Evolutionary conservation across 2,329 filamentous ascomycete species (phyloP).

Genomic region (Chaetomiaceae sp.): DNA sequence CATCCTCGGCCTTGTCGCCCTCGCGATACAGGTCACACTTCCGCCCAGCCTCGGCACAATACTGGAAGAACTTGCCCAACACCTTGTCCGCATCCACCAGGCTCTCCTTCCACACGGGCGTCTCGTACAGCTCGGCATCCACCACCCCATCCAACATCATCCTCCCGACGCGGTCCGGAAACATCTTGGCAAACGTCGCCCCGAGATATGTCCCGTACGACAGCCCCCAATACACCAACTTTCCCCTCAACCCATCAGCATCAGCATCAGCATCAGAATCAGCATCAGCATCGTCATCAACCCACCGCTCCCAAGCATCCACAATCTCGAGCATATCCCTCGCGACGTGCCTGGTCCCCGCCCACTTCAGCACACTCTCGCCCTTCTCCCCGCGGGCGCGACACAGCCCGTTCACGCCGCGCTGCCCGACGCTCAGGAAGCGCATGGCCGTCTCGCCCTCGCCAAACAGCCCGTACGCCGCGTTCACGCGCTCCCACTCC

Average conservation of each 20-base stretch:
- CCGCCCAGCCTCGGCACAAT: constrained; percentile 42
- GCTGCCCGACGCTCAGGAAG: constrained; percentile 29
- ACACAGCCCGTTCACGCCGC: constrained; percentile 34
- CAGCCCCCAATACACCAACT: constrained; percentile 36
- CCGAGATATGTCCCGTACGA: constrained; percentile 38
- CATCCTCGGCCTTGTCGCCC: constrained; percentile 32
- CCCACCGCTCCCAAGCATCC: constrained; percentile 37
- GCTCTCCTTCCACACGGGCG: constrained; percentile 19
- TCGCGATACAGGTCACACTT: constrained; percentile 38
- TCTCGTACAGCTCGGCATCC: constrained; percentile 32
- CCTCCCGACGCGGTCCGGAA: constrained; percentile 35
- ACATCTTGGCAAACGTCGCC: constrained; percentile 36
- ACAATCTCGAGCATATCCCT: constrained; percentile 41
- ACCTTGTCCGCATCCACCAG: constrained; percentile 42
- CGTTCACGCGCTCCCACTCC: constrained; percentile 31
- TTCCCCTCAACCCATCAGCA: constrained; percentile 15
- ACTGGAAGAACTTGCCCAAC: constrained; percentile 42
- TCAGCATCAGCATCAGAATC: too few relatives aligned
- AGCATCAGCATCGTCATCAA: constrained; percentile 21
- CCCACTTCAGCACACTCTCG: constrained; percentile 33
- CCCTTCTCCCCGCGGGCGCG: constrained; percentile 29
- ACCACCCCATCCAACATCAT: constrained; percentile 33
- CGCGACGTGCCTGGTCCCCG: constrained; percentile 34
- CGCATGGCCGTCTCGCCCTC: constrained; percentile 33
- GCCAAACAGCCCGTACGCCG: constrained; percentile 35